Percentiles rank a stretch among this genome's conserved stretches.
These are phyloP conservation scores for Cladosporium sp. DNA, from an alignment of 2,329 filamentous ascomycete species.

Conservation along the genomic window DNA sequence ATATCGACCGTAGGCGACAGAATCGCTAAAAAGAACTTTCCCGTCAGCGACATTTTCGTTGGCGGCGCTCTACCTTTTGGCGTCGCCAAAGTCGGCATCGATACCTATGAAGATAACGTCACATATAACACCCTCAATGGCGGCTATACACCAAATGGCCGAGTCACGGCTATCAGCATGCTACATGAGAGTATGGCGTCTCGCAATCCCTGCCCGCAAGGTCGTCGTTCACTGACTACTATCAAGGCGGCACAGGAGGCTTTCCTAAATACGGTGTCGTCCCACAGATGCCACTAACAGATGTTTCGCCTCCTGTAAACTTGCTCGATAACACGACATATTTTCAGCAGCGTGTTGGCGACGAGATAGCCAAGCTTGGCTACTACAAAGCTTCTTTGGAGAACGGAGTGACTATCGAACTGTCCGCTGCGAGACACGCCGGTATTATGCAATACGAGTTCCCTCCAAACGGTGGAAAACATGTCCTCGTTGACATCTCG, in stretches of 20 bases:
- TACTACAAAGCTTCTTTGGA: constrained; percentile 56
- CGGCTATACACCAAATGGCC: constrained; percentile 35
- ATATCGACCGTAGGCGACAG: no score
- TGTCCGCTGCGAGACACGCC: constrained; percentile 54
- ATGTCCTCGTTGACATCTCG: constrained; percentile 59
- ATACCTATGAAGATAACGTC: constrained; percentile 33
- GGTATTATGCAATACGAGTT: constrained; percentile 62
- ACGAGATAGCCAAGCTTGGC: constrained; percentile 51
- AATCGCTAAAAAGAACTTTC: not conserved
- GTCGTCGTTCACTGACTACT: no score
- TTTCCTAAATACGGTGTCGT: constrained; percentile 66
- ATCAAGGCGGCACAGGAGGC: constrained; percentile 63
- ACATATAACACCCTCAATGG: constrained; percentile 38
- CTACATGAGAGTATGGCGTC: constrained; percentile 36
- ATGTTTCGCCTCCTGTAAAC: constrained; percentile 33
- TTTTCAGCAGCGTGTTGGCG: constrained; percentile 32
- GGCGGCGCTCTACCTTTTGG: constrained; percentile 40
- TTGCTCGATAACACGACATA: constrained; percentile 39
- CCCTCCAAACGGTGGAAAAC: constrained; percentile 38
- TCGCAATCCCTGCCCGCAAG: no score
- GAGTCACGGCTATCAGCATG: constrained; percentile 36
- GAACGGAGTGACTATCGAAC: constrained; percentile 54
- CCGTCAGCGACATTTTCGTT: constrained; percentile 36
- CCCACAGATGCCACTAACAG: constrained; percentile 49
- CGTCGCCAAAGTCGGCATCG: constrained; percentile 42